Evolutionary conservation across 768 basidiomycete genomes (phyloP), one percentile per base, ranked within the genome.

Genomic region (Russula virescens): DNA sequence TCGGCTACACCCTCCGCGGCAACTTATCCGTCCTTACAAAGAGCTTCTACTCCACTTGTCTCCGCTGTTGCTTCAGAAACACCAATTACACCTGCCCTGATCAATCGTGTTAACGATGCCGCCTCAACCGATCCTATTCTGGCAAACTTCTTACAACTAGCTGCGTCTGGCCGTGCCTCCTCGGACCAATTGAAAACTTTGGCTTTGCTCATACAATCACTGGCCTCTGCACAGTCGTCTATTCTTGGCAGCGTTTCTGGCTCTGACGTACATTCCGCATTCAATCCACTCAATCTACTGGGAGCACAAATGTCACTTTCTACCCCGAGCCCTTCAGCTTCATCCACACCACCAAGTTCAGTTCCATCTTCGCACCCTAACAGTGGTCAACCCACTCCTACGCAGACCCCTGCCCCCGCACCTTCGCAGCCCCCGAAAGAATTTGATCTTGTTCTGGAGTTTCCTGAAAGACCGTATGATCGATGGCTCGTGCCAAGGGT

Each of bases 401-500:
- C 42, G 13, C 58, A 42, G 16, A 46, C 66, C 42, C 13, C 47
- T 35, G 43, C 50, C 25, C 58, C 61, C 4, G 23, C 62, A 2
- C 35, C 25, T 25, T 53, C 64, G n/a, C 47, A 64, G 31, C 70
- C 80, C 19, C 70, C 78, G 38, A 85, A 80, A 68, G 81, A 82
- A n/a, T 88, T 85, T 68, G 89, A 91, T 69, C 70, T 92, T 1
- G 82, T 91, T 25, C 69, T 92, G 55, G 87, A 89, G 68, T 91
- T 89, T 66, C 74, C 78, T 54, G 89, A 91, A 68, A 73, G 75
- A 5, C 77, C 82, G 3, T 75, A 76, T 47, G 87, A 89, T 51
- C 80, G 84, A n/a, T 86, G 83, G 82, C 67, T 87, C 7, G 76
- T 91, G 58, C 88, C 89, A 55, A 81, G 87, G 35, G 83, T 81